Evolutionary conservation across 495 filamentous ascomycete species (phyloP).

Genomic region (Schizothecium vesticola): DNA sequence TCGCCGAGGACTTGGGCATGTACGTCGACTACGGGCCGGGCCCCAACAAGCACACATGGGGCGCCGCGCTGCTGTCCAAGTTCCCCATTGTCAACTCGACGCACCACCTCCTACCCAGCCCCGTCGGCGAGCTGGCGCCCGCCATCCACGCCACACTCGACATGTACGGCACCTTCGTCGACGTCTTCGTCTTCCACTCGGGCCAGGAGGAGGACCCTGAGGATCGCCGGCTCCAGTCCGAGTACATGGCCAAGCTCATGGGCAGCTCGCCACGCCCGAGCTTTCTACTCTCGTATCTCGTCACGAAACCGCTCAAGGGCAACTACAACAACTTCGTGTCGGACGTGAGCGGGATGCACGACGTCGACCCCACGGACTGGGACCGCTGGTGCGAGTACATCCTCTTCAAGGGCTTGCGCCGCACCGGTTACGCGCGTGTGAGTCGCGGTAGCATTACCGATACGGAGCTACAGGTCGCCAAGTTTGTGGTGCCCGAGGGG

Average conservation of each 20-base stretch:
- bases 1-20: constrained; percentile 96
- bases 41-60: constrained; percentile 99
- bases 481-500: constrained; percentile 78
- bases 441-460: constrained; percentile 90
- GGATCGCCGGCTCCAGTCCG: constrained; percentile 80
- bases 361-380: constrained; percentile 91
- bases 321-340: constrained; percentile 98
- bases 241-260: constrained; percentile 88
- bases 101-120: constrained; percentile 89
- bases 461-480: constrained; percentile 95
- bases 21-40: constrained; percentile 97
- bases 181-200: constrained; percentile 98
- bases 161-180: constrained; percentile 81
- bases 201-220: constrained; percentile 97
- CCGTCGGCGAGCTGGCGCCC: constrained; percentile 90
- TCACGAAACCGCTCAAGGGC: constrained; percentile 82
- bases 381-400: constrained; percentile 99
- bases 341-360: constrained; percentile 81
- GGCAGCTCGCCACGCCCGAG: constrained; percentile 71
- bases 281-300: constrained; percentile 86
- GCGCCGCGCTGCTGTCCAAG: constrained; percentile 85
- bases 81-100: constrained; percentile 97
- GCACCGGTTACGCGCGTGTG: constrained; percentile 85
- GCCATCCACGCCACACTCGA: constrained; percentile 95
- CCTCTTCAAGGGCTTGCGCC: constrained; percentile 81